Conservation (phyloP, 73 alveolate species). For the Stentor coeruleus region DNA sequence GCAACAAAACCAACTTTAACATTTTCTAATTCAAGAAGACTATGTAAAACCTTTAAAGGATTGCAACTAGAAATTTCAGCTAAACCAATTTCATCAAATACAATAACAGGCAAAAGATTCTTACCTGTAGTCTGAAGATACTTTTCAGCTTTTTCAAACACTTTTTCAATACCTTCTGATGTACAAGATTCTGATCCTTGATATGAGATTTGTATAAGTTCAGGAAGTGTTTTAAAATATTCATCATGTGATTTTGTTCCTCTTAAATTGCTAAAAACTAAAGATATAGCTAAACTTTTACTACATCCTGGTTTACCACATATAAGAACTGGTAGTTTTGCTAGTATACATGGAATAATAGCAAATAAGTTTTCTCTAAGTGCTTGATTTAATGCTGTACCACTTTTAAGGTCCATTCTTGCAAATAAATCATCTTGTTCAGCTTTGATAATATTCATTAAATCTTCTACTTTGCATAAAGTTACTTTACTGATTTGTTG, state of each 20-base stretch:
- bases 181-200: constrained; percentile 23
- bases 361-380: constrained; percentile 56
- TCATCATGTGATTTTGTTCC: constrained; percentile 32
- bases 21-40: constrained; percentile 30
- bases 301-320: constrained; percentile 75
- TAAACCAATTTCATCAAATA: constrained; percentile 34
- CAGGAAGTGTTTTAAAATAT: constrained; percentile 22
- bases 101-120: constrained; percentile 26
- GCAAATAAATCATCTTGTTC: constrained; percentile 56
- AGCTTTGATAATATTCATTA: constrained; percentile 33
- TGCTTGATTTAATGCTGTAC: constrained; percentile 48
- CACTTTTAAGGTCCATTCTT: constrained; percentile 32
- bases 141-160: constrained; percentile 26
- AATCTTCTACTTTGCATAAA: constrained; percentile 27
- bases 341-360: constrained; percentile 40
- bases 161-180: constrained; percentile 26
- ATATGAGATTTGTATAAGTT: neutral
- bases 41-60: constrained; percentile 32
- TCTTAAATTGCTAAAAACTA: constrained; percentile 37
- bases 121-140: neutral
- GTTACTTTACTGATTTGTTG: neutral
- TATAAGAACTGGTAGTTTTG: constrained; percentile 52
- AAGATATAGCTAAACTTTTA: constrained; percentile 46
- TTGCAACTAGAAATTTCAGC: constrained; percentile 29
- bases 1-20: constrained; percentile 38